These are phyloP conservation scores for Pisolithus orientalis DNA, from an alignment of 768 basidiomycete species.

Conservation along the genomic window DNA sequence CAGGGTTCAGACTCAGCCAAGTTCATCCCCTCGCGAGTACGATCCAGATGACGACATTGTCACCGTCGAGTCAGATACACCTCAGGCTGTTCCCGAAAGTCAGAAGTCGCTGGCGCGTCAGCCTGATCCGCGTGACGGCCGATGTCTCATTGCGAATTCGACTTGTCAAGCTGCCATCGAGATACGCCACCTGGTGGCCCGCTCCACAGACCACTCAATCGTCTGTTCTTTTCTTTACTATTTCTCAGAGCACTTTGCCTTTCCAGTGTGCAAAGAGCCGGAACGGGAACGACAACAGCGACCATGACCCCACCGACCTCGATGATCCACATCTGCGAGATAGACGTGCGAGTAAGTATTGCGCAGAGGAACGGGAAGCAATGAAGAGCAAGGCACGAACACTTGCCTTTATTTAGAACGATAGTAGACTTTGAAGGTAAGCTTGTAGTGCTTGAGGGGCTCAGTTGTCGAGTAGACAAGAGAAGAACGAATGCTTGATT, in stretches of 20 bases:
- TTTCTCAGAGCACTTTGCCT: neutral
- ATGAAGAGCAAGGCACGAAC: too few species aligned
- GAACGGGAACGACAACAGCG: constrained; percentile 36
- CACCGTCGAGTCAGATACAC: too few species aligned
- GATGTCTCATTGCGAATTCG: neutral
- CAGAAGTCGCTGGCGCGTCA: neutral
- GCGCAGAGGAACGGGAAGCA: too few species aligned
- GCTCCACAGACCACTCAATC: neutral
- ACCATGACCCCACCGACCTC: constrained; percentile 58
- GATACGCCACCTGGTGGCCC: neutral
- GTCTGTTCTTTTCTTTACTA: neutral
- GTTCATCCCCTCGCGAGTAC: too few species aligned
- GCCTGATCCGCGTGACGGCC: neutral
- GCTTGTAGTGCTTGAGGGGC: too few species aligned
- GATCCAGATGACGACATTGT: too few species aligned
- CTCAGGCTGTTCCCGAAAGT: neutral
- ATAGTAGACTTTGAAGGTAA: too few species aligned
- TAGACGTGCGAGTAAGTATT: constrained; percentile 26
- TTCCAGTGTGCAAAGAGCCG: constrained; percentile 15
- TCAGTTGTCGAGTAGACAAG: too few species aligned
- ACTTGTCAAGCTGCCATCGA: neutral
- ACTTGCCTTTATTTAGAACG: too few species aligned
- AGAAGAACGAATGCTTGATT: too few species aligned
- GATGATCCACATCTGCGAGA: constrained; percentile 71
- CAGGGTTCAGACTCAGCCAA: too few species aligned